Evolutionary conservation across 495 filamentous ascomycete genomes (phyloP), one percentile per base, ranked within the genome.

Genomic region (Aspergillus coremiiformis): DNA sequence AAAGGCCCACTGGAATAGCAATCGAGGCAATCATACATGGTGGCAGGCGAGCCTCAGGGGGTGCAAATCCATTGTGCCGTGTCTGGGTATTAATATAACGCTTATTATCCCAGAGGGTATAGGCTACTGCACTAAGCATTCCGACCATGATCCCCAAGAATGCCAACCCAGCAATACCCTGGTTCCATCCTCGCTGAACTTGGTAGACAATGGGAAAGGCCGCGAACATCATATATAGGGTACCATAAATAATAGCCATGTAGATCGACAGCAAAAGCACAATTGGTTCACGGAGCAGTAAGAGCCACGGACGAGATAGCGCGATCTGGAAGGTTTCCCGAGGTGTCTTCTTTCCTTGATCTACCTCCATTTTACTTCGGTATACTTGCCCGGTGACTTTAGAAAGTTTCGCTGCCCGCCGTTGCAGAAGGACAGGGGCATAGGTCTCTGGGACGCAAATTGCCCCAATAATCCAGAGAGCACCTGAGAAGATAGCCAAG

Each of bases 191-290:
- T 7, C 86, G 82, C 37, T 83, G 61, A 20, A 82, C 62, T 8
- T 75, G 67, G 65, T 87, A 90, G 39, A 90, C 80, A 41, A 89
- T 81, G 2, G 87, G 87, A 37, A 63, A 63, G 10, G 84, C 84
- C n/a, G 87, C 79, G 66, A 92, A 91, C 47, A 89, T 74, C 23
- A 89, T 73, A 64, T 87, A 89, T 0, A 87, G 65, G 11, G 83
- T 78, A 0, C 83, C 80, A 58, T 85, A 87, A 15, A 78, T 68
- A 49, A 85, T 73, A n/a, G 82, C 76, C 57, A 86, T 75, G 65
- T 87, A 87, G 6, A 83, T 50, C 4, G 76, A 77, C n/a, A 82
- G 71, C 8, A 80, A 57, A 29, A 78, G 64, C 19, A 77, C 73
- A 49, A 85, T 80, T 5, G 80, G 76, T 11, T 90, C 86, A 47